A percentile compares a stretch with the other conserved stretches of the same genome.
Conservation (phyloP, 73 alveolate species). For the Paramecium octaurelia region DNA sequence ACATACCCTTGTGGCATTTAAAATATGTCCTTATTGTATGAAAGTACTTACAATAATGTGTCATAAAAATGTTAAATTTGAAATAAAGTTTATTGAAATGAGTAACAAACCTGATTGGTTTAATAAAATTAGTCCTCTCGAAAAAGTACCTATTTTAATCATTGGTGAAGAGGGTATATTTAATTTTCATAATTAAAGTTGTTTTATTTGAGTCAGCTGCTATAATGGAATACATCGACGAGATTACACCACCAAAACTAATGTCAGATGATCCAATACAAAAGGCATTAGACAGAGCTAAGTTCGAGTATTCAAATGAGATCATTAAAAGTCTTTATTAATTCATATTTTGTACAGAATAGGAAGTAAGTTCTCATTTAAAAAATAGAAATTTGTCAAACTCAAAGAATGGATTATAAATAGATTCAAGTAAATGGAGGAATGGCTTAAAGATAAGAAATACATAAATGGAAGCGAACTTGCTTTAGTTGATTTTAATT, state of each 20-base stretch:
- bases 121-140: conserved; percentile 15
- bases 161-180: conserved; percentile 25
- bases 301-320: neutral
- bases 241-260: neutral
- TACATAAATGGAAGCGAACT: neutral
- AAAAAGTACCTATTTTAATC: conserved; percentile 22
- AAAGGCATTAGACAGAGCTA: conserved; percentile 25
- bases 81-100: conserved; percentile 22
- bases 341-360: neutral
- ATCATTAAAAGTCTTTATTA: neutral
- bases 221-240: conserved; percentile 39
- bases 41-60: conserved; percentile 5
- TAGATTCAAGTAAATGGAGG: neutral
- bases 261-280: neutral
- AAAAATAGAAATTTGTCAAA: neutral
- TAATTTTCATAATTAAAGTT: neutral
- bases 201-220: conserved; percentile 41
- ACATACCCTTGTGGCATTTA: conserved; percentile 12
- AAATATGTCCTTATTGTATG: conserved; percentile 43
- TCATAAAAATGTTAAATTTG: neutral
- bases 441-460: conserved; percentile 7
- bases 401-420: neutral
- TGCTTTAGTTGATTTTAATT: neutral
- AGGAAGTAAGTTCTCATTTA: neutral
- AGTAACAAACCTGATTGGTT: conserved; percentile 40